Evolutionary conservation across 2,329 filamentous ascomycete genomes (phyloP).

Genomic region (Dendrostoma leiphaemia): DNA sequence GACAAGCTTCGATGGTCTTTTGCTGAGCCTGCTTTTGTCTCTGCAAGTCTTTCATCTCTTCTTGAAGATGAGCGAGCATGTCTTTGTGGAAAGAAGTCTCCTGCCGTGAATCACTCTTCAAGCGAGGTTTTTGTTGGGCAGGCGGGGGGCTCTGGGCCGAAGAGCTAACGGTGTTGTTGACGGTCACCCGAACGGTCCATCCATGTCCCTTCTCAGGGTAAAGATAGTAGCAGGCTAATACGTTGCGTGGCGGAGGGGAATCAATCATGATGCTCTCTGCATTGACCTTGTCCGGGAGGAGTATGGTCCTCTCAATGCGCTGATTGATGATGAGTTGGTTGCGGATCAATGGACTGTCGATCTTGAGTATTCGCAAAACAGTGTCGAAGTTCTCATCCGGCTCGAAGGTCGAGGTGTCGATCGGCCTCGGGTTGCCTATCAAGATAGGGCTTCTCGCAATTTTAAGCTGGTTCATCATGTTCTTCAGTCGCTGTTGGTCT

Average conservation of each 20-base stretch:
- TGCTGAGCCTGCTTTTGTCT: constrained; percentile 45
- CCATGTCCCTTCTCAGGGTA: constrained; percentile 55
- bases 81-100: constrained; percentile 40
- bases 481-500: constrained; percentile 69
- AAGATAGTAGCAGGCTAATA: constrained; percentile 68
- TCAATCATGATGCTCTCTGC: constrained; percentile 70
- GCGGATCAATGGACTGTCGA: constrained; percentile 75
- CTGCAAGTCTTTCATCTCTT: constrained; percentile 53
- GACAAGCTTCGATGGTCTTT: constrained; percentile 47
- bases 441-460: constrained; percentile 54
- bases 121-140: constrained; percentile 59
- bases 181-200: constrained; percentile 57
- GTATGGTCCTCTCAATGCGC: constrained; percentile 77
- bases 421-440: constrained; percentile 56
- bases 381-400: constrained; percentile 74
- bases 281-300: constrained; percentile 67
- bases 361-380: constrained; percentile 74
- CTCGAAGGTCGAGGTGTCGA: constrained; percentile 66
- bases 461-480: constrained; percentile 59
- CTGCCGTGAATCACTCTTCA: constrained; percentile 65
- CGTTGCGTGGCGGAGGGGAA: constrained; percentile 60
- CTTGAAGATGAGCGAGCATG: constrained; percentile 50
- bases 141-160: constrained; percentile 39
- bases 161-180: constrained; percentile 33
- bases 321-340: constrained; percentile 83